A percentile compares a stretch with the other conserved stretches of the same genome.
Conservation (phyloP, 2,329 filamentous ascomycete species). For the Lachnellula hyalina region DNA sequence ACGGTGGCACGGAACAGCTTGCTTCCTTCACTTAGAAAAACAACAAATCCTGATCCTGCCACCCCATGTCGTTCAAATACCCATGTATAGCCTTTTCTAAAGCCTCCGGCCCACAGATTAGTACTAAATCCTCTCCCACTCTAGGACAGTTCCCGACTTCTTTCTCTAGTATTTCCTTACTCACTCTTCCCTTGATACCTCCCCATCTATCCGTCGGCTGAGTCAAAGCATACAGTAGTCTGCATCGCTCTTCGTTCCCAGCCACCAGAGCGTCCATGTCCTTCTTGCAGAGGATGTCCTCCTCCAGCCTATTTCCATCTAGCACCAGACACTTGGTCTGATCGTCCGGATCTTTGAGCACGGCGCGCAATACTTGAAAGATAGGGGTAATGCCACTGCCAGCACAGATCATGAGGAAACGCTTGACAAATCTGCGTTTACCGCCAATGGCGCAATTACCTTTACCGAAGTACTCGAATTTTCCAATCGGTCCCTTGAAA, state of each 20-base stretch:
- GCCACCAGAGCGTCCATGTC: conserved; percentile 63
- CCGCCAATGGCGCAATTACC: conserved; percentile 60
- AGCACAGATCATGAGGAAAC: conserved; percentile 81
- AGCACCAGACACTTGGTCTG: conserved; percentile 66
- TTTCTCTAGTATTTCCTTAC: conserved; percentile 53
- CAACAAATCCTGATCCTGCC: conserved; percentile 65
- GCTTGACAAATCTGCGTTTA: conserved; percentile 50
- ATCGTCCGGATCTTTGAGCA: conserved; percentile 61
- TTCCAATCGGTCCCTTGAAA: conserved; percentile 83
- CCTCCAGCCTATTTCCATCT: conserved; percentile 69
- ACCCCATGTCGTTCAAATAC: conserved; percentile 57
- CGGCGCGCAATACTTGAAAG: conserved; percentile 72
- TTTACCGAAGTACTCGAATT: conserved; percentile 70
- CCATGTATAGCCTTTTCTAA: conserved; percentile 64
- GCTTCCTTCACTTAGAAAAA: conserved; percentile 57
- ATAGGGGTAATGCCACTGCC: conserved; percentile 93
- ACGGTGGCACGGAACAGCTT: background rate
- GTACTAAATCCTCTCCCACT: conserved; percentile 62
- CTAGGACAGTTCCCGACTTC: conserved; percentile 46
- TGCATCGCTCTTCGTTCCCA: conserved; percentile 51
- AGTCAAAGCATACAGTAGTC: conserved; percentile 65
- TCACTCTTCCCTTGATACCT: conserved; percentile 64
- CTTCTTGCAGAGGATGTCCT: conserved; percentile 74
- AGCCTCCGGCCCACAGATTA: conserved; percentile 74
- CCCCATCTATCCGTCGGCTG: conserved; percentile 59